Evolutionary conservation across 352 stramenopile species (phyloP).

Genomic region (Globisporangium paddicum): DNA sequence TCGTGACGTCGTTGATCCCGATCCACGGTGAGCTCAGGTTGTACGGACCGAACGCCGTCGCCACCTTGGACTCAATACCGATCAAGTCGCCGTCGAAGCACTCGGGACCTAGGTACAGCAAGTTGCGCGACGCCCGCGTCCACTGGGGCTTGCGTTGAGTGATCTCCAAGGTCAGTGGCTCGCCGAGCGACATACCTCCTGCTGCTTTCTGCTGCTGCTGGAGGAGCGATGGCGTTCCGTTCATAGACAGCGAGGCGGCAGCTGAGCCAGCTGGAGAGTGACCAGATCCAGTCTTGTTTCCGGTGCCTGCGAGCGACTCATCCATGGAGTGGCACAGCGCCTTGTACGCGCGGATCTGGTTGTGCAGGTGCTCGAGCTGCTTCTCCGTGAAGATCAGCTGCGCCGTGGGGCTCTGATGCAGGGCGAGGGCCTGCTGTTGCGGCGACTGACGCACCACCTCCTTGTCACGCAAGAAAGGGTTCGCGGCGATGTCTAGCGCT

Average conservation of each 20-base stretch:
- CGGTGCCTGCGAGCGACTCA: conserved; percentile 33
- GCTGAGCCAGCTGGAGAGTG: not conserved
- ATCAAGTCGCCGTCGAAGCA: conserved; percentile 70
- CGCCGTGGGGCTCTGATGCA: conserved; percentile 34
- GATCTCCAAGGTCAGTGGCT: conserved; percentile 20
- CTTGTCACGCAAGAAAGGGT: conserved; percentile 66
- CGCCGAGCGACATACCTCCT: not conserved
- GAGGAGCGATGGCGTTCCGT: not conserved
- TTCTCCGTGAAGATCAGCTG: conserved; percentile 77
- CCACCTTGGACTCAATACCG: conserved; percentile 46
- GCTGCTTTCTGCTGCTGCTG: conserved; percentile 6
- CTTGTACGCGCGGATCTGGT: conserved; percentile 85
- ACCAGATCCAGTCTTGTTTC: conserved; percentile 8
- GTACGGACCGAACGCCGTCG: conserved; percentile 48
- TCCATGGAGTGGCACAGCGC: conserved; percentile 83
- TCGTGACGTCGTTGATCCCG: conserved; percentile 60
- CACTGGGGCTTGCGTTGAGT: conserved; percentile 52
- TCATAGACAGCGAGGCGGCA: not conserved
- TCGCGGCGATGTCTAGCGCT: conserved; percentile 41
- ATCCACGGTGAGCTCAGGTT: conserved; percentile 58
- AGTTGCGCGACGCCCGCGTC: conserved; percentile 42
- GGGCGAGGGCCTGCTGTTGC: conserved; percentile 25
- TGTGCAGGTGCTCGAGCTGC: conserved; percentile 80
- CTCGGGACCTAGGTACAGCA: conserved; percentile 56
- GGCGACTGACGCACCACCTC: conserved; percentile 24